Evolutionary conservation across 1,139 yeast species (phyloP).

Genomic region (Hansenula lynferdii): DNA sequence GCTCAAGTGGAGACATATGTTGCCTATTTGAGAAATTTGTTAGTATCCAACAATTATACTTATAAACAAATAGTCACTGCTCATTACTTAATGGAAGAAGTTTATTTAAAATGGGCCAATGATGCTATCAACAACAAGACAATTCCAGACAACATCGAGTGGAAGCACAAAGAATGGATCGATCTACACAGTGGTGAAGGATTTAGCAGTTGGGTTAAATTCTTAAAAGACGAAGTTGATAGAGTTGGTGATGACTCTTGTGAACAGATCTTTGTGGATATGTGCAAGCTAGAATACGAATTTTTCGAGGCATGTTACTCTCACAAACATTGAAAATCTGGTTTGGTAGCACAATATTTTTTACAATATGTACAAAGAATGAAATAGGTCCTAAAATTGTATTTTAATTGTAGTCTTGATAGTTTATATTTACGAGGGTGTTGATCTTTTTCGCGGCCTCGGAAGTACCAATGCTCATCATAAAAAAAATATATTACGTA

Average conservation of each 20-base stretch:
- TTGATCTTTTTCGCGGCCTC: too few relatives aligned
- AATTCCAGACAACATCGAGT: conserved; percentile 30
- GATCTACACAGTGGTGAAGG: conserved; percentile 43
- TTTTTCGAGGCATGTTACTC: conserved; percentile 46
- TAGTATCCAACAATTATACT: conserved; percentile 24
- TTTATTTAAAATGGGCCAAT: conserved; percentile 48
- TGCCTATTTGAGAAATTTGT: conserved; percentile 29
- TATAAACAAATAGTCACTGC: conserved; percentile 43
- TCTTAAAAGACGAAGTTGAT: conserved; percentile 40
- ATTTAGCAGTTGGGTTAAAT: conserved; percentile 42
- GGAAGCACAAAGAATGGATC: conserved; percentile 49
- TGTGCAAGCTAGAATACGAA: conserved; percentile 35
- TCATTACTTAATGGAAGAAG: conserved; percentile 44
- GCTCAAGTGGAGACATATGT: conserved; percentile 37
- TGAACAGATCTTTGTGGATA: conserved; percentile 30
- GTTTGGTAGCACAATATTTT: neutral
- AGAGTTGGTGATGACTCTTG: conserved; percentile 29
- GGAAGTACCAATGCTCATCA: too few relatives aligned
- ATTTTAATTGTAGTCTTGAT: neutral
- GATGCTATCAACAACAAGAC: conserved; percentile 20
- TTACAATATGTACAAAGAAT: neutral
- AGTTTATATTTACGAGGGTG: neutral
- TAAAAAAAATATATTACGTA: neutral
- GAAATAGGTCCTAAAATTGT: neutral
- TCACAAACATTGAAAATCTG: conserved; percentile 4